Base-by-base conservation (phyloP, 23 red algal genomes). In the Pyropia yezoensis region DNA sequence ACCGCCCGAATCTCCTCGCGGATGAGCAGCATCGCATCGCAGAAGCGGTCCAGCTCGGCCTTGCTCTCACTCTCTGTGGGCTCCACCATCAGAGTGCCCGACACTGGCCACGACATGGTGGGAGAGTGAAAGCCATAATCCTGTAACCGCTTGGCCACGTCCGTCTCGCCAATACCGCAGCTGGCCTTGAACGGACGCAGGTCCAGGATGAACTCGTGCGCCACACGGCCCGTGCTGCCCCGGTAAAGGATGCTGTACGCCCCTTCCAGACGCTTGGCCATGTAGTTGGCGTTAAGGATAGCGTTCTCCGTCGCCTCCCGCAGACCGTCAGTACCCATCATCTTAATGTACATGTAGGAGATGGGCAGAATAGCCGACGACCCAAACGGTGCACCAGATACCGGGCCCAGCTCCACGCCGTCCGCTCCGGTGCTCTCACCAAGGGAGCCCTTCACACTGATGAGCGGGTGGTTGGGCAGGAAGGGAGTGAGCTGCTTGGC, bases 131-230 rank as follows among this genome's bases (percentile, higher is more conserved):
- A 98, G 11, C 94, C 94, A 32, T 98, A 98, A 63, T 98, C 94
- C 53, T 98, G 94, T 2, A 98, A 67, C 19, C 94, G 62, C 68
- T 98, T 98, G 1, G 94, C 94, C 18, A 98, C 86, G 67, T 98
- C 94, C 14, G 94, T 84, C 67, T 98, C 94, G 0, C 80, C 80
- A 22, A 98, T 79, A 49, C 94, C 94, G 39, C 67, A 70, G 54
- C 55, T 83, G 24, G 72, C 60, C 69, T 98, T 98, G 82, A 98
- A 78, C 33, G 94, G 94, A 45, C 94, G 86, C 63, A 98, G 65
- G 75, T 98, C 94, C 39, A 98, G 30, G 75, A 98, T 98, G 60
- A 98, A 98, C 65, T 98, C 94, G 72, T 98, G 94, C 27, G 94
- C 94, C 32, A 70, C 65, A n/a, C 94, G 83, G 9, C 94, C 94